phyloP scores from a whole-genome alignment of 257 asterid species.

The Dorcoceras hygrometricum region DNA sequence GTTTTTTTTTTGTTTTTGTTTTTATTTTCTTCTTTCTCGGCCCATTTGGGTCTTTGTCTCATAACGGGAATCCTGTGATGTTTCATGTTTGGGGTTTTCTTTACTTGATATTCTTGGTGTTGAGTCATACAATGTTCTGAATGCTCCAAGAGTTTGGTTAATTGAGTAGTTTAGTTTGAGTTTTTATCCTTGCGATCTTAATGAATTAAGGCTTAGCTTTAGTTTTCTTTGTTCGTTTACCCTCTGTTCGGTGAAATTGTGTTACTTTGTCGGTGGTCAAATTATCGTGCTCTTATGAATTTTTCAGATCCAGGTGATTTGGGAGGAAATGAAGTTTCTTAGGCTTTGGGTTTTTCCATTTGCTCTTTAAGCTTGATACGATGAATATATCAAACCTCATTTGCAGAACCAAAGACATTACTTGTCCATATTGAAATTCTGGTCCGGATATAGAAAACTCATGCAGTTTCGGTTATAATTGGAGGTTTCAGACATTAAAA shows the following conservation, averaged over 20 bases:
- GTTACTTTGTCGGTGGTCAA: constrained; percentile 15
- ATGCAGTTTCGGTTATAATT: constrained; percentile 17
- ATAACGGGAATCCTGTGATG: not conserved
- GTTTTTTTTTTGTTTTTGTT: not conserved
- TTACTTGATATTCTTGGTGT: constrained; percentile 10
- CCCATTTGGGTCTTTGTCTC: constrained; percentile 6
- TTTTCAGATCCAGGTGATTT: constrained; percentile 48
- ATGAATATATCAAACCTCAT: constrained; percentile 33
- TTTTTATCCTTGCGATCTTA: constrained; percentile 7
- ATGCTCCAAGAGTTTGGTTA: constrained; percentile 10
- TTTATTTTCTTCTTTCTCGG: not conserved
- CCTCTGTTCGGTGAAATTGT: not conserved
- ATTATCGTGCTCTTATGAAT: constrained; percentile 9
- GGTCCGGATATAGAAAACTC: constrained; percentile 9
- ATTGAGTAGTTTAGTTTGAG: constrained; percentile 13
- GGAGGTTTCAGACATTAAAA: constrained; percentile 21
- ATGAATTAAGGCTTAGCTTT: not conserved
- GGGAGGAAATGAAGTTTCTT: constrained; percentile 30
- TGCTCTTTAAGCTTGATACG: constrained; percentile 25
- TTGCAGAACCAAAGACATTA: constrained; percentile 28
- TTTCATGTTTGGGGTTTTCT: not conserved
- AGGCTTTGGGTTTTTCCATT: constrained; percentile 24
- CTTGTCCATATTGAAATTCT: constrained; percentile 26
- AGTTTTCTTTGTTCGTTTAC: not conserved
- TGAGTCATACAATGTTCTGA: constrained; percentile 1